Base-by-base conservation (phyloP, 2,329 filamentous ascomycete species). In the Alternaria panax region DNA sequence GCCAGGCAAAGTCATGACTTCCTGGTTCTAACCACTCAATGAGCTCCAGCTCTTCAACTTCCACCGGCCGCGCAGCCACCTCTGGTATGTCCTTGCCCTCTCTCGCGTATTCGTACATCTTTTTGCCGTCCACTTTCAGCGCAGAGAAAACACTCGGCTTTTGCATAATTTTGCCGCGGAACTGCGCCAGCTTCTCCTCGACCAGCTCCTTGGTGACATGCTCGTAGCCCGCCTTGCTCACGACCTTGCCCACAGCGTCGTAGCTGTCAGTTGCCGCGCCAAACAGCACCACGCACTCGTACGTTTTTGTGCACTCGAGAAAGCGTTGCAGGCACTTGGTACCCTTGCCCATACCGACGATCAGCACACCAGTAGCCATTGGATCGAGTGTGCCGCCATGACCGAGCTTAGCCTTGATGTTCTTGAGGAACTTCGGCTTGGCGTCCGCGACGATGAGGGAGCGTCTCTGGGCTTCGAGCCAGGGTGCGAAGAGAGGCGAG, bases 331-430 rank as follows among this genome's bases (percentile, higher is more conserved):
- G 85, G 14, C 86, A 82, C 79, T 98, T 99, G 55, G 95, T 99
- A 38, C 92, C 95, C 59, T 86, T 88, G 34, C 94, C 95, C 52
- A 97, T 85, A 56, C 94, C 95, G 7, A 95, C 84, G 64, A 98
- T 93, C 50, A 99, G 85, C 24, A 99, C 92, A 45, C 95, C 95
- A 1, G 93, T 97, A 8, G 95, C 95, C 71, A 97, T 85, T 25
- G 95, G 95, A 74, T 99, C 95, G 18, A 99, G 86, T 2, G 95
- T 99, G 42, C 95, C 95, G 61, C 95, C 95, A 80, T 99, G 95
- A 32, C 95, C 95, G 73, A 98, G 91, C 83, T 98, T 99, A 68
- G 98, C 90, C 63, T 92, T 87, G 28, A 77, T 68, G 24, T 74
- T 72, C 3, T 69, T 66, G 47, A 80, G 78, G 60, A 89, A 86